Conservation (phyloP, 768 basidiomycete species). For the Leccinum fibrillosum region DNA sequence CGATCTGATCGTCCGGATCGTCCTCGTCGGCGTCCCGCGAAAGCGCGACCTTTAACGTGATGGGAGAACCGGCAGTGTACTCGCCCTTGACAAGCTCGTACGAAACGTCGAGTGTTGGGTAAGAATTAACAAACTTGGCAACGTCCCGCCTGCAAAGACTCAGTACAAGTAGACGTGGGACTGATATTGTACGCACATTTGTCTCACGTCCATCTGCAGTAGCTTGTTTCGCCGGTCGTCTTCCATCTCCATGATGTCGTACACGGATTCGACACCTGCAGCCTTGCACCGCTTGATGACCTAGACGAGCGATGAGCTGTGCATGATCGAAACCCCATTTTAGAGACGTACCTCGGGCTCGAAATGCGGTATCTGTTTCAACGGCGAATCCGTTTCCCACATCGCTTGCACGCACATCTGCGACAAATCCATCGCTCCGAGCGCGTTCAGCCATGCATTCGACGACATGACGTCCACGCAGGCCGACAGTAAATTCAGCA, state of each 20-base stretch:
- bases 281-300: slow-evolving; percentile 84
- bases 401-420: slow-evolving; percentile 99
- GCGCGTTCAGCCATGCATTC: slow-evolving; percentile 37
- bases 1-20: slow-evolving; percentile 68
- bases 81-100: slow-evolving; percentile 85
- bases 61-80: slow-evolving; percentile 81
- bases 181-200: slow-evolving; percentile 62
- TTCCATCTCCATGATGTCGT: slow-evolving; percentile 99
- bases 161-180: not conserved
- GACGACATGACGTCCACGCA: slow-evolving; percentile 99
- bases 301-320: slow-evolving; percentile 33
- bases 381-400: slow-evolving; percentile 95
- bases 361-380: slow-evolving; percentile 97
- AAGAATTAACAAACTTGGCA: slow-evolving; percentile 93
- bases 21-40: slow-evolving; percentile 81
- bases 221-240: slow-evolving; percentile 82
- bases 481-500: slow-evolving; percentile 86
- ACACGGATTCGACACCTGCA: slow-evolving; percentile 82
- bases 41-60: slow-evolving; percentile 75
- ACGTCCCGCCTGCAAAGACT: slow-evolving; percentile 77
- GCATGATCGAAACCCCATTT: not conserved
- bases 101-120: slow-evolving; percentile 91
- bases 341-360: slow-evolving; percentile 63
- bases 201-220: slow-evolving; percentile 77
- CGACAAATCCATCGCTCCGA: slow-evolving; percentile 96